Conservation (phyloP, 1,284 basidiomycete species). For the Anthracocystis panici-leucophaei region DNA sequence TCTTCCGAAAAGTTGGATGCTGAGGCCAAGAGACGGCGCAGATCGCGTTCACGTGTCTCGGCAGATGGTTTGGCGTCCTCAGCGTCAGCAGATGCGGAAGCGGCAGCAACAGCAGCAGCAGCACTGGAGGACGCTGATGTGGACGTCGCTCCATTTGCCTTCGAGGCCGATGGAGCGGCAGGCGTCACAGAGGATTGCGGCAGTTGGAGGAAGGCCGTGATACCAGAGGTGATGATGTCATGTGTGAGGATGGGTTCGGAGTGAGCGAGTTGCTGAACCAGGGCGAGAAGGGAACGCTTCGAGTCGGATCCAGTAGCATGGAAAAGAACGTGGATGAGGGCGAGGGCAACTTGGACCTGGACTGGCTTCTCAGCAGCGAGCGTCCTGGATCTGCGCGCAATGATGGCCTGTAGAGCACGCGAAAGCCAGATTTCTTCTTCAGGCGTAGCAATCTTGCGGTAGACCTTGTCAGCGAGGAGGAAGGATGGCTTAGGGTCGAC, state of each 20-base stretch:
- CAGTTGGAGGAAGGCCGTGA: conserved; percentile 43
- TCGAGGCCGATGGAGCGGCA: conserved; percentile 20
- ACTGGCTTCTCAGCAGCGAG: conserved; percentile 42
- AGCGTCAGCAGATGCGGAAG: conserved; percentile 27
- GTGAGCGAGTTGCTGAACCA: conserved; percentile 30
- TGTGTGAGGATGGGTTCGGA: conserved; percentile 43
- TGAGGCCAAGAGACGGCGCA: conserved; percentile 50
- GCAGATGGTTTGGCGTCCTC: conserved; percentile 46
- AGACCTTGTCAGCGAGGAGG: conserved; percentile 64
- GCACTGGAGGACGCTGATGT: conserved; percentile 13
- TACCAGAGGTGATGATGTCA: conserved; percentile 41
- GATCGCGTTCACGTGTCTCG: conserved; percentile 44
- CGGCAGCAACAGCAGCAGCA: conserved; percentile 15
- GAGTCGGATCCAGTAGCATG: conserved; percentile 36
- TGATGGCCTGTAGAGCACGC: conserved; percentile 41
- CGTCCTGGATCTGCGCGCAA: conserved; percentile 17
- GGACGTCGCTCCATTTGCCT: conserved; percentile 27
- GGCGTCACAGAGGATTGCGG: background rate
- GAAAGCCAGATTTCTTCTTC: conserved; percentile 61
- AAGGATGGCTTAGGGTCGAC: conserved; percentile 64
- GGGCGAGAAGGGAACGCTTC: conserved; percentile 27
- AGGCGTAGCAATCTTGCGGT: conserved; percentile 53
- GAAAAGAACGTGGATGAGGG: conserved; percentile 51
- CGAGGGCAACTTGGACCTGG: conserved; percentile 38
- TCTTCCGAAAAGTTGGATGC: conserved; percentile 47